A percentile compares a stretch with the other conserved stretches of the same genome.
Conservation (phyloP, 169 alveolate genomes). For the Cryptosporidium xiaoi region DNA sequence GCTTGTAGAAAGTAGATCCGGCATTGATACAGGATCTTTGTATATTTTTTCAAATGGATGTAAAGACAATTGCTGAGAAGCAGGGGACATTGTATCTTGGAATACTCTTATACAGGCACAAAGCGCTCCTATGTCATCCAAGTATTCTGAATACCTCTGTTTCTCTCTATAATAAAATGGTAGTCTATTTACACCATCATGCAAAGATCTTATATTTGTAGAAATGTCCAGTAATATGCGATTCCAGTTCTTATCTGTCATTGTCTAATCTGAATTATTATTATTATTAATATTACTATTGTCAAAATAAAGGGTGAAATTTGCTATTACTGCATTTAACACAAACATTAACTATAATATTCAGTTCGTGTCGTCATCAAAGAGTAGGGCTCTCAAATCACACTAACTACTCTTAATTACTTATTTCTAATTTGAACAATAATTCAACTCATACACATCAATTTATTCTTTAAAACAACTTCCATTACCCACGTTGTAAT, state of each 20-base stretch:
- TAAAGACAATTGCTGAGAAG: constrained; percentile 46
- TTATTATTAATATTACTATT: too few species aligned
- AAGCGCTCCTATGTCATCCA: constrained; percentile 70
- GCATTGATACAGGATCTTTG: constrained; percentile 71
- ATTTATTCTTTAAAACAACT: too few species aligned
- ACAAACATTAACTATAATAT: too few species aligned
- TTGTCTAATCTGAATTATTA: background rate
- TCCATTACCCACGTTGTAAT: too few species aligned
- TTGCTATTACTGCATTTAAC: too few species aligned
- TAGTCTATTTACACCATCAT: constrained; percentile 58
- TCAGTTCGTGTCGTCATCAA: too few species aligned
- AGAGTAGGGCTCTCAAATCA: too few species aligned
- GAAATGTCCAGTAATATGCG: constrained; percentile 46
- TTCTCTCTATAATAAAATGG: constrained; percentile 22
- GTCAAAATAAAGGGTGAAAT: too few species aligned
- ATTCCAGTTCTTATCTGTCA: constrained; percentile 45
- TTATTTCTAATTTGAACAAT: too few species aligned
- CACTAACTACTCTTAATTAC: too few species aligned
- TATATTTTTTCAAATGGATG: constrained; percentile 67
- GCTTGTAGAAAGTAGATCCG: constrained; percentile 46
- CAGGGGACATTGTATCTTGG: constrained; percentile 58
- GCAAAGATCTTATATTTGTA: constrained; percentile 44
- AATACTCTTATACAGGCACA: constrained; percentile 70
- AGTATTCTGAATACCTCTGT: constrained; percentile 52
- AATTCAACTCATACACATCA: too few species aligned